phyloP scores from a whole-genome alignment of 805 yeast genomes.

The Cyberlindnera saturnus region DNA sequence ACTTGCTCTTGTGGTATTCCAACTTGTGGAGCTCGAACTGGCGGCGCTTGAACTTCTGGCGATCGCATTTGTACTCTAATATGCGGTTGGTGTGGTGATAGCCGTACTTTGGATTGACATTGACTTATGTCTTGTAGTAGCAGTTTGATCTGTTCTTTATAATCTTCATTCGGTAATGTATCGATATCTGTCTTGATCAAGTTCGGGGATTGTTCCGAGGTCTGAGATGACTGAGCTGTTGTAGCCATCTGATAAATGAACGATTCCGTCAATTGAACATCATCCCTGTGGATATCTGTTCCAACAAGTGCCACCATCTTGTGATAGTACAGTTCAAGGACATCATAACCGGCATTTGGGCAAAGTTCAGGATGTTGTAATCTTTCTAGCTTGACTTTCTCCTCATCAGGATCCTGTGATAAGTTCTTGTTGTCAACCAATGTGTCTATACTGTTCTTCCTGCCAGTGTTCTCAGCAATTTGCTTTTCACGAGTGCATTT shows the following conservation, averaged over 20 bases:
- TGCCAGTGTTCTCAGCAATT: conserved; percentile 3
- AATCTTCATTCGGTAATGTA: conserved; percentile 18
- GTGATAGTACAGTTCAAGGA: conserved; percentile 41
- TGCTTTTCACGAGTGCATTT: conserved; percentile 31
- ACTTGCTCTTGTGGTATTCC: too few relatives aligned
- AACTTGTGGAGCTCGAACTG: too few relatives aligned
- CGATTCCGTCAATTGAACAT: conserved; percentile 1
- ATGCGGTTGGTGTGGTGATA: too few relatives aligned
- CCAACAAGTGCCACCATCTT: conserved; percentile 49
- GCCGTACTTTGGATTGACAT: too few relatives aligned
- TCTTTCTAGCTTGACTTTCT: background rate
- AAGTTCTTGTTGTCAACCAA: conserved; percentile 8
- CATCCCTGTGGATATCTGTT: conserved; percentile 13
- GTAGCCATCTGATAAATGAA: background rate
- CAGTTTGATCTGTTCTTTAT: too few relatives aligned
- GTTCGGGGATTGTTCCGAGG: too few relatives aligned
- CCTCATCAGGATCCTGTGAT: background rate
- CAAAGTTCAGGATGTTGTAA: conserved; percentile 7
- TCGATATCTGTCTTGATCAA: conserved; percentile 24
- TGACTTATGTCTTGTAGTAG: too few relatives aligned
- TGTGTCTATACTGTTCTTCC: conserved; percentile 16
- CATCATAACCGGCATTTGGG: conserved; percentile 31
- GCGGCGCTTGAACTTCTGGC: too few relatives aligned
- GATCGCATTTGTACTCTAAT: too few relatives aligned
- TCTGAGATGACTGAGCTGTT: too few relatives aligned